Evolutionary conservation across 116 monocot genomes (phyloP).

Genomic region (Dioscorea cayenensis): DNA sequence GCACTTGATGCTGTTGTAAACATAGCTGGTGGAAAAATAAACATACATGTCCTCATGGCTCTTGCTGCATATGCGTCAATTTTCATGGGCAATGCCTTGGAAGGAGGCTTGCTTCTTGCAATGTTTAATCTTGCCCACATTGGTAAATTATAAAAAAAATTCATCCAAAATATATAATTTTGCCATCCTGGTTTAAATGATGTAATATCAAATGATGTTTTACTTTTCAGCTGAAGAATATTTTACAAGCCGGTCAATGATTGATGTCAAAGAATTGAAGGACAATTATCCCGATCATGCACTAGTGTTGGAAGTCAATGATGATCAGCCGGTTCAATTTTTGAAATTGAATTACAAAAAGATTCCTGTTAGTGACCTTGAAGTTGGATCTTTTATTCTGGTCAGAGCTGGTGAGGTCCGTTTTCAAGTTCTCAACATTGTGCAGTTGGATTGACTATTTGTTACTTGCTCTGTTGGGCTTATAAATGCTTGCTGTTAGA

Average conservation of each 20-base stretch:
- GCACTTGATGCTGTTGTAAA: constrained; percentile 82
- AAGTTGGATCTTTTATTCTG: constrained; percentile 79
- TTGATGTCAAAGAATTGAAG: constrained; percentile 94
- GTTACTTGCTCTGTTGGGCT: neutral
- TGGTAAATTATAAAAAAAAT: constrained; percentile 54
- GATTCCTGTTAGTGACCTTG: constrained; percentile 77
- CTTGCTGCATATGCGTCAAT: constrained; percentile 97
- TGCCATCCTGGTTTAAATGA: neutral
- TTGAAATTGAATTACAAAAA: constrained; percentile 59
- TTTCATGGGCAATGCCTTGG: constrained; percentile 97
- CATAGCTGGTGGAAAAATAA: constrained; percentile 87
- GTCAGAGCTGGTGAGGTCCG: constrained; percentile 99
- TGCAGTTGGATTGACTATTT: too few relatives aligned
- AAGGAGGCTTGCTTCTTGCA: constrained; percentile 94
- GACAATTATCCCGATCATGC: constrained; percentile 95
- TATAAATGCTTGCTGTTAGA: neutral
- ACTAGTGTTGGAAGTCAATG: constrained; percentile 51
- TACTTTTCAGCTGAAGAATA: constrained; percentile 82
- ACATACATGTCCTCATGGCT: constrained; percentile 99
- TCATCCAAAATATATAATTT: neutral
- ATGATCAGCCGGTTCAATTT: constrained; percentile 39
- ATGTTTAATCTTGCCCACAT: constrained; percentile 99
- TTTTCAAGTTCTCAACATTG: constrained; percentile 2
- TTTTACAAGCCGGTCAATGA: constrained; percentile 86
- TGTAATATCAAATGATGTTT: neutral